Evolutionary conservation across 1,284 basidiomycete genomes (phyloP), one percentile per base, ranked within the genome.

Genomic region (Rhodotorula sp.): DNA sequence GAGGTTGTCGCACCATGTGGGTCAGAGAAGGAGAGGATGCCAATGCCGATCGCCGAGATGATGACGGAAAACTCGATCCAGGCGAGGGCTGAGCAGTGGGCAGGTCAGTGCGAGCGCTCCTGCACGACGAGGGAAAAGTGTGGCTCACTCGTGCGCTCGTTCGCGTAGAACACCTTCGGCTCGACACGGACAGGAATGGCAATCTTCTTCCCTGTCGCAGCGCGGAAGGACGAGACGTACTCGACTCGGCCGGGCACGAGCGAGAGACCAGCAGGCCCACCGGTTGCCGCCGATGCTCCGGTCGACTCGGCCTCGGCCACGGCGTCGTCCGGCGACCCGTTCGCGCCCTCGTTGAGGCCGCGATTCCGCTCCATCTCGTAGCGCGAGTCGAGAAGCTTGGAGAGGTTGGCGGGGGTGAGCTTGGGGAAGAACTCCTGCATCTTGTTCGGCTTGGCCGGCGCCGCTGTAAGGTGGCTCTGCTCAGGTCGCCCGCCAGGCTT

Each of bases 151-250:
- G 93, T 95, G 70, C 93, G 86, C 82, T 97, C 96, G 59, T 92
- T 91, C 5, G 96, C 96, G 81, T 98, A 99, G 80, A 97, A 97
- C 12, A 97, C 94, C 83, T 99, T 99, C 50, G 96, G 96, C 83
- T 99, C 96, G 68, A 99, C 87, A 64, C 96, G 88, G 48, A 99
- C 90, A 49, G 96, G 95, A 2, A 99, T 87, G 1, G 93, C 88
- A 70, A 99, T 94, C 75, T 88, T 87, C 84, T 97, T 98, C 25
- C 96, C 96, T 58, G 87, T 84, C 2, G 91, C 90, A 4, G 95
- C 94, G 41, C 82, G 84, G 88, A 93, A 93, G 71, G 89, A 86
- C 71, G 90, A 85, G 60, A 91, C 89, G 78, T 86, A 86, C 66
- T 82, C 81, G 80, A 80, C 45, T 63, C 75, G 52, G 3, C 75